Evolutionary conservation across 2,329 filamentous ascomycete species (phyloP).

Genomic region (Trichoderma arundinaceum): DNA sequence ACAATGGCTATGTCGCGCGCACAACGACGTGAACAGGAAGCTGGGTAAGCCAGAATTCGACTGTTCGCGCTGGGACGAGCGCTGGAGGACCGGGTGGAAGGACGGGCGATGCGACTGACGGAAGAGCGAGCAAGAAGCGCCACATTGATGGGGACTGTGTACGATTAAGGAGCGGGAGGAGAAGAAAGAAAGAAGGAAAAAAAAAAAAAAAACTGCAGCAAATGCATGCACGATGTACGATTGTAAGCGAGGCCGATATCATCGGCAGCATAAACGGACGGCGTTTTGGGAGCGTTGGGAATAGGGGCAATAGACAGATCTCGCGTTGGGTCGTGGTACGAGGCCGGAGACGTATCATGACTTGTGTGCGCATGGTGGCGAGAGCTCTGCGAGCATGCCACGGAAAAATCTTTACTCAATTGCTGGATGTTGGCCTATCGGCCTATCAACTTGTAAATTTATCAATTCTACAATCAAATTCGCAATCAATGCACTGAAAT

Average conservation of each 20-base stretch:
- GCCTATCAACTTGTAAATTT: neutral
- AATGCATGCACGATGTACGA: constrained; percentile 11
- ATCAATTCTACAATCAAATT: constrained; percentile 15
- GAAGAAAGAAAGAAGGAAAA: neutral
- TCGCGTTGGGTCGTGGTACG: constrained; percentile 1
- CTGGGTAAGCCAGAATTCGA: constrained; percentile 91
- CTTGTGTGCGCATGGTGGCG: constrained; percentile 11
- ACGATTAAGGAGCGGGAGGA: neutral
- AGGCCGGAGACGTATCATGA: constrained; percentile 16
- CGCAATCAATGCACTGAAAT: neutral
- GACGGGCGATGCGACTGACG: constrained; percentile 65
- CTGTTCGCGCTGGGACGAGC: constrained; percentile 87
- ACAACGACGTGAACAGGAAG: constrained; percentile 88
- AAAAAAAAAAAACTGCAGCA: neutral
- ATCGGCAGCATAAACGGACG: constrained; percentile 6
- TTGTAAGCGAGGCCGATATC: constrained; percentile 12
- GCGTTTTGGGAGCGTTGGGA: constrained; percentile 22
- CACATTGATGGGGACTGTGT: neutral
- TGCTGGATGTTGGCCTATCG: constrained; percentile 4
- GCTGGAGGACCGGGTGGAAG: constrained; percentile 90
- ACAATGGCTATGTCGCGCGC: constrained; percentile 81
- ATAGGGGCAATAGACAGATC: constrained; percentile 24
- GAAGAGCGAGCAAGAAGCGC: neutral
- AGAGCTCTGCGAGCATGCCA: constrained; percentile 21
- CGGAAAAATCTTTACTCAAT: constrained; percentile 21